Percentiles rank a stretch among this genome's conserved stretches.
Evolutionary conservation across 1,139 yeast genomes (phyloP).

Genomic region (Hanseniaspora uvarum): DNA sequence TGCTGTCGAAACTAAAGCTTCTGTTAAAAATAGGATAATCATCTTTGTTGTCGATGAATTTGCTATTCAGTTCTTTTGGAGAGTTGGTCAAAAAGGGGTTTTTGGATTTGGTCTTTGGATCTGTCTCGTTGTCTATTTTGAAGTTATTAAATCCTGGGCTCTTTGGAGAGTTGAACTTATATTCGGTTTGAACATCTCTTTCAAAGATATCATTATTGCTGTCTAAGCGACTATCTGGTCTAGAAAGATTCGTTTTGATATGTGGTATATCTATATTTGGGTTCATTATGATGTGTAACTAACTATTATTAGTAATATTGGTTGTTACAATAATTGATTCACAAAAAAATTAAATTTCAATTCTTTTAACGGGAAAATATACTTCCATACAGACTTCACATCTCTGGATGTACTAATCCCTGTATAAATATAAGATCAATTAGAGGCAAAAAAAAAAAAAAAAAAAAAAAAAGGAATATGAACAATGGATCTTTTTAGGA

Average conservation of each 20-base stretch:
- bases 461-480: too few species aligned
- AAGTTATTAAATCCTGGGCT: neutral
- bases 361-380: too few species aligned
- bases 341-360: too few species aligned
- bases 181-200: conserved; percentile 12
- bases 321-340: neutral
- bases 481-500: too few species aligned
- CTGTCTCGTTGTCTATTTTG: neutral
- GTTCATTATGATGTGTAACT: neutral
- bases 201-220: conserved; percentile 15
- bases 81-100: neutral
- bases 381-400: too few species aligned
- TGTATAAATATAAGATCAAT: too few species aligned
- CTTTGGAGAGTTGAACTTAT: neutral
- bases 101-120: neutral
- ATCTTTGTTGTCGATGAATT: neutral
- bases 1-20: neutral
- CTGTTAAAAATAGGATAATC: neutral
- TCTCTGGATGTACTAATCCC: too few species aligned
- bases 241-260: neutral
- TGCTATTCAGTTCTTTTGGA: neutral
- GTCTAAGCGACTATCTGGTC: neutral
- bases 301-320: neutral
- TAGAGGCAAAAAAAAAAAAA: too few species aligned
- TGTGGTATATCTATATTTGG: neutral